Percentiles rank a stretch among this genome's conserved stretches.
Conservation (phyloP, 2,329 filamentous ascomycete species). For the Coniochaeta sp. region DNA sequence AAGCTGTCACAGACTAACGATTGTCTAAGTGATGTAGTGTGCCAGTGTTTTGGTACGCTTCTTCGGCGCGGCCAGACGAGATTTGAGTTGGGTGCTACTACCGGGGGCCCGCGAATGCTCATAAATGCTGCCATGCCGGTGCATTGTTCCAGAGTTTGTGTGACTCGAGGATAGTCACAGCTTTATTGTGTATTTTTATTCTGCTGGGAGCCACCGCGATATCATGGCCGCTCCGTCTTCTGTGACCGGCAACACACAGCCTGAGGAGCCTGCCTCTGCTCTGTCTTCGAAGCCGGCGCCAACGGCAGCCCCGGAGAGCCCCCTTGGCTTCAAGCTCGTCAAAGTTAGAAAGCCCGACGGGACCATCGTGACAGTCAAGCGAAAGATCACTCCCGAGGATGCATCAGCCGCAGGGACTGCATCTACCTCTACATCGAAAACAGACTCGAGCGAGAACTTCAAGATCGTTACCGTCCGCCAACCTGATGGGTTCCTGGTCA, state of each 20-base stretch:
- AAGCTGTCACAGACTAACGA: constrained; percentile 1
- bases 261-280: not conserved
- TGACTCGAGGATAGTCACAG: not conserved
- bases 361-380: not conserved
- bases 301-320: not conserved
- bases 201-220: not conserved
- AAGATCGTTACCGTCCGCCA: not conserved
- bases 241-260: not conserved
- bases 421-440: not conserved
- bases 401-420: not conserved
- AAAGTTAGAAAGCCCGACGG: not conserved
- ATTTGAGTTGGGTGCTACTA: too few species aligned
- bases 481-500: not conserved
- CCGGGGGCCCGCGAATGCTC: not conserved
- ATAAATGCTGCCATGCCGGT: not conserved
- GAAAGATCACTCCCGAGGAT: not conserved
- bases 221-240: not conserved
- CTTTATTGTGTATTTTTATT: not conserved
- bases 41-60: not conserved
- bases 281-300: not conserved
- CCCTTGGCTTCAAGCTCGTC: not conserved
- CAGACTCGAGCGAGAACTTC: not conserved
- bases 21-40: not conserved
- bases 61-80: not conserved
- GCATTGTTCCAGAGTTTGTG: not conserved